These are phyloP conservation scores for Kluyveromyces siamensis DNA, from an alignment of 805 yeast genomes.

Conservation along the genomic window DNA sequence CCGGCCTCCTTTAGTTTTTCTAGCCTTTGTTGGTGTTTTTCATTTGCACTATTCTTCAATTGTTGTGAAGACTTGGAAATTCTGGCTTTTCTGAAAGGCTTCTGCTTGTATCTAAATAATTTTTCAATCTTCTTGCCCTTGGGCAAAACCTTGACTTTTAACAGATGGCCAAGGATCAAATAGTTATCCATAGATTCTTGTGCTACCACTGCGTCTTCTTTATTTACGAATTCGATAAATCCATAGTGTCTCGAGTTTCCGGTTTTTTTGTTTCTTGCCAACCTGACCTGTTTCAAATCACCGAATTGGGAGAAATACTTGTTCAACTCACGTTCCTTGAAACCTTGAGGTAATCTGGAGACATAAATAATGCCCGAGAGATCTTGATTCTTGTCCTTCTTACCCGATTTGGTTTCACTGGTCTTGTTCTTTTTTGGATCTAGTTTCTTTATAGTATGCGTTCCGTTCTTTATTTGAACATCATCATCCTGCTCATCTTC, in stretches of 20 bases:
- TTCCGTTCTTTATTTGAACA: conserved; percentile 6
- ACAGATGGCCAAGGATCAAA: conserved; percentile 74
- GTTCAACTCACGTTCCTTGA: conserved; percentile 68
- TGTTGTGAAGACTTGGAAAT: conserved; percentile 24
- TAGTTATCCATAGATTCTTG: conserved; percentile 96
- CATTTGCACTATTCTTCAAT: conserved; percentile 25
- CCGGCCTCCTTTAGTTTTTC: conserved; percentile 29
- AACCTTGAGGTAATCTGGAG: conserved; percentile 89
- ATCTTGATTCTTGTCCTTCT: conserved; percentile 18
- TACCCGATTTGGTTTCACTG: conserved; percentile 11
- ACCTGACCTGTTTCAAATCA: conserved; percentile 61
- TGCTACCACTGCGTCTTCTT: conserved; percentile 77
- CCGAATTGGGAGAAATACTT: conserved; percentile 90
- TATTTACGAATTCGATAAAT: conserved; percentile 69
- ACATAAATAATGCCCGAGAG: conserved; percentile 70
- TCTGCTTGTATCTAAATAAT: conserved; percentile 28
- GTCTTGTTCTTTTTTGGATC: conserved; percentile 18
- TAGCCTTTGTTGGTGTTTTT: conserved; percentile 28
- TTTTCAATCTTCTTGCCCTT: conserved; percentile 39
- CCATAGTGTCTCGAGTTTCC: conserved; percentile 91
- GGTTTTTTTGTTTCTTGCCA: conserved; percentile 82
- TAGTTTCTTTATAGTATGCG: conserved; percentile 24
- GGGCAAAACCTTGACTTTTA: conserved; percentile 51
- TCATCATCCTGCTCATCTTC: conserved; percentile 21
- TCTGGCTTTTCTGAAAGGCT: conserved; percentile 24